Percentiles rank a stretch among this genome's conserved stretches.
These are phyloP conservation scores for Trichoderma polysporum DNA, from an alignment of 2,329 filamentous ascomycete genomes.

Conservation along the genomic window DNA sequence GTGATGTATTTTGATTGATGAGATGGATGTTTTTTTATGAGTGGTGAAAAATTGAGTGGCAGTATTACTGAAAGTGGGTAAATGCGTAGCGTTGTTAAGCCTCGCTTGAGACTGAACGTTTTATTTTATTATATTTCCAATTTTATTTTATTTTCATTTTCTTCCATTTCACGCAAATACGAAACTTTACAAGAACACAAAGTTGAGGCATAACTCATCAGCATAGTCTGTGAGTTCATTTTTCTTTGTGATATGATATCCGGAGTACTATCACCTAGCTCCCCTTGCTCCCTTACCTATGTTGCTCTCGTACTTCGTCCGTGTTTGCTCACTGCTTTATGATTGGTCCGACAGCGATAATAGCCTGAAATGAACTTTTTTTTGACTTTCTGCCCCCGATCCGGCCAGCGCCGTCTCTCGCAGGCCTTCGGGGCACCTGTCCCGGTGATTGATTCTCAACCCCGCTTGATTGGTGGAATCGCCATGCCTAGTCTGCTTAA, in stretches of 20 bases:
- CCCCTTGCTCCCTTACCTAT: too few relatives aligned
- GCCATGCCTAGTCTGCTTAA: too few relatives aligned
- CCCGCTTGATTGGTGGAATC: slow-evolving; percentile 1
- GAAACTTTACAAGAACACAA: not conserved
- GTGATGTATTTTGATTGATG: not conserved
- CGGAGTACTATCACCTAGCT: too few relatives aligned
- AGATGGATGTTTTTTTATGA: not conserved
- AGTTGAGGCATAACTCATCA: not conserved
- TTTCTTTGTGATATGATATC: not conserved
- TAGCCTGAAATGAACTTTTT: not conserved
- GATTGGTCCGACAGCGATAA: not conserved
- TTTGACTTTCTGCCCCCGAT: not conserved
- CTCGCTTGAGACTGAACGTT: not conserved
- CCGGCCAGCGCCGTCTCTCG: slow-evolving; percentile 8
- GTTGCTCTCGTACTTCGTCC: not conserved
- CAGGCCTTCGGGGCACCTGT: not conserved
- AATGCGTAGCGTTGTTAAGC: not conserved
- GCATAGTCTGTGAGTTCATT: not conserved
- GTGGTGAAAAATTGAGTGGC: slow-evolving; percentile 6
- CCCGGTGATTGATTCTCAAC: not conserved
- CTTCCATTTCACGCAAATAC: not conserved
- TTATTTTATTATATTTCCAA: too few relatives aligned
- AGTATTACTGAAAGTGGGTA: slow-evolving; percentile 1
- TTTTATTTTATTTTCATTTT: not conserved
- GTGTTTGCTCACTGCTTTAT: not conserved